phyloP scores from a whole-genome alignment of 2,329 filamentous ascomycete species.

The Xylaria polymorpha region DNA sequence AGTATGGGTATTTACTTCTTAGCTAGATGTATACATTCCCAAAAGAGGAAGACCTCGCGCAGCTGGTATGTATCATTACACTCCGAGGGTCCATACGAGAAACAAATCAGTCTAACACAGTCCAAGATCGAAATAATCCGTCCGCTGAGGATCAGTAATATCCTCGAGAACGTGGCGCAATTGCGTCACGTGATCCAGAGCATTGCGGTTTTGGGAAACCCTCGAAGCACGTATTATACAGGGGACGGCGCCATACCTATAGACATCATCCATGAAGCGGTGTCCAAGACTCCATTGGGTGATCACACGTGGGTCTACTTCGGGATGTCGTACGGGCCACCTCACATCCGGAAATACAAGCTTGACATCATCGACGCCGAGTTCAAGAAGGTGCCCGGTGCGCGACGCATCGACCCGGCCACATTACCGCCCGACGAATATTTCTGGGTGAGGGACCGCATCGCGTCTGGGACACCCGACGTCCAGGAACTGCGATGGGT shows the following conservation, averaged over 20 bases:
- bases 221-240: constrained; percentile 50
- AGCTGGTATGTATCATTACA: constrained; percentile 48
- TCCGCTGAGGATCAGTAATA: constrained; percentile 55
- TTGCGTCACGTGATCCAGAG: constrained; percentile 52
- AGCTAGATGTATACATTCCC: constrained; percentile 57
- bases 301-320: constrained; percentile 54
- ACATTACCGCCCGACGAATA: constrained; percentile 51
- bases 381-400: constrained; percentile 49
- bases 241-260: constrained; percentile 50
- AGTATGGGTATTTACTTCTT: constrained; percentile 41
- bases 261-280: constrained; percentile 49
- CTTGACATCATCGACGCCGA: constrained; percentile 50
- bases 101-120: constrained; percentile 5
- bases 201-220: constrained; percentile 52
- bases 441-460: constrained; percentile 49
- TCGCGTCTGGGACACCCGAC: constrained; percentile 53
- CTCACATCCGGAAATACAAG: constrained; percentile 51
- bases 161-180: constrained; percentile 55
- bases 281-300: constrained; percentile 47
- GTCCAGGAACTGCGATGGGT: constrained; percentile 56
- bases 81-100: not conserved
- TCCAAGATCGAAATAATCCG: constrained; percentile 59
- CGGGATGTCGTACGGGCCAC: constrained; percentile 52
- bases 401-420: constrained; percentile 50
- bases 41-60: constrained; percentile 60